phyloP scores from a whole-genome alignment of 2,329 filamentous ascomycete genomes.

The Aspergillus flavus region DNA sequence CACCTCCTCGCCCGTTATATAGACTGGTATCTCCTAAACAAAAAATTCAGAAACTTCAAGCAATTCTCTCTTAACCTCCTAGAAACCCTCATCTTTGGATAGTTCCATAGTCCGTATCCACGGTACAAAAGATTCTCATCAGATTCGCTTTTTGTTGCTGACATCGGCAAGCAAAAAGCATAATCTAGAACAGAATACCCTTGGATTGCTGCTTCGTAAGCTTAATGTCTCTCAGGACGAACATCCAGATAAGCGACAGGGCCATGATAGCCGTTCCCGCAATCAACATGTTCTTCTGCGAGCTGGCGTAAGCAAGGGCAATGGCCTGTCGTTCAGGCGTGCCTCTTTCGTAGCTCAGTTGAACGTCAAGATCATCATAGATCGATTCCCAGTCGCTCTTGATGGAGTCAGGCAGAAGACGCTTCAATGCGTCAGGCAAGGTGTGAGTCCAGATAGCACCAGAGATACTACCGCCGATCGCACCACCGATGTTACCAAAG shows the following conservation, averaged over 20 bases:
- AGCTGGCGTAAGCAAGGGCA: constrained; percentile 46
- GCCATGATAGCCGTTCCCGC: constrained; percentile 27
- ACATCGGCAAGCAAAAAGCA: background rate
- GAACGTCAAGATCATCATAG: constrained; percentile 15
- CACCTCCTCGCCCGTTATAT: background rate
- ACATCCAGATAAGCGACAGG: constrained; percentile 15
- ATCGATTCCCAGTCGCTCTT: constrained; percentile 13
- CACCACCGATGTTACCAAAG: constrained; percentile 35
- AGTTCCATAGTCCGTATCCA: background rate
- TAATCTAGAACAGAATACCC: constrained; percentile 6
- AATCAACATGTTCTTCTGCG: constrained; percentile 44
- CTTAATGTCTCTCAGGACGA: constrained; percentile 11
- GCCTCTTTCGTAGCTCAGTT: constrained; percentile 38
- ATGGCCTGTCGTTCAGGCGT: constrained; percentile 44
- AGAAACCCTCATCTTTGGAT: background rate
- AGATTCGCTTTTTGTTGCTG: background rate
- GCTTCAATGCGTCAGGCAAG: constrained; percentile 39
- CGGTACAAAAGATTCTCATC: background rate
- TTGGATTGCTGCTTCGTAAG: constrained; percentile 8
- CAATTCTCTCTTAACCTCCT: background rate
- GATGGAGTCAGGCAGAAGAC: constrained; percentile 32
- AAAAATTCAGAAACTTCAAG: background rate
- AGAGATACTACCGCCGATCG: constrained; percentile 34
- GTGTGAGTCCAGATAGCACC: constrained; percentile 37
- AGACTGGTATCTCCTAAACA: background rate